Evolutionary conservation across 2,329 filamentous ascomycete genomes (phyloP), one percentile per base, ranked within the genome.

Genomic region (Scedosporium dehoogii): DNA sequence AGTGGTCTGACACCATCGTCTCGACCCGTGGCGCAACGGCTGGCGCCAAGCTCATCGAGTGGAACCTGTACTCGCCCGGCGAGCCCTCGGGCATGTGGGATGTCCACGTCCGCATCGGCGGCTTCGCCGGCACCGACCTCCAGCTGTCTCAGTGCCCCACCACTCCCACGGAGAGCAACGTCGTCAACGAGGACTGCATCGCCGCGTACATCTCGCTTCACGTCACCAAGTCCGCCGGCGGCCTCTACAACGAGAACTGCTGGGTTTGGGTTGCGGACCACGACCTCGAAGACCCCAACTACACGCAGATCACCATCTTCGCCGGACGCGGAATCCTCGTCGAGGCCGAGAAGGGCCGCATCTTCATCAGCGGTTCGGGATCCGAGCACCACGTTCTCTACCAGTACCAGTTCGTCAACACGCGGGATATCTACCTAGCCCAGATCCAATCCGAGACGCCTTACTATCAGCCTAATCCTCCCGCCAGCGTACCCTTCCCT

Each of bases 71-170:
- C 59, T 78, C 78, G 16, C 68, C 73, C 3, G 69, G 69, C 4
- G 51, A 67, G 61, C 78, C 79, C 14, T 76, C 76, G 6, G 85
- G 84, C 4, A 79, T 88, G 73, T 93, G 89, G 89, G 90, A 92
- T 70, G 83, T 88, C 10, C 89, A 93, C 73, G 84, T 89, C 69
- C 86, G 90, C 66, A 81, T 92, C 59, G 89, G 88, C 65, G 90
- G 89, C 3, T 85, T 84, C 60, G 83, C 85, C 1, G 89, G 89
- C 42, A 90, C 88, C 16, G 77, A 86, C 48, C 80, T 91, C 6
- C 85, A 89, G 70, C 81, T 84, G 12, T 79, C 85, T 63, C 83
- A 84, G 62, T 94, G 90, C 72, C 74, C 80, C 64, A 90, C 88
- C 72, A 71, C 76, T 57, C 70, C 78, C 4, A 62, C 65, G 6